phyloP scores from a whole-genome alignment of 1,284 basidiomycete genomes.

The Irpex sp. region DNA sequence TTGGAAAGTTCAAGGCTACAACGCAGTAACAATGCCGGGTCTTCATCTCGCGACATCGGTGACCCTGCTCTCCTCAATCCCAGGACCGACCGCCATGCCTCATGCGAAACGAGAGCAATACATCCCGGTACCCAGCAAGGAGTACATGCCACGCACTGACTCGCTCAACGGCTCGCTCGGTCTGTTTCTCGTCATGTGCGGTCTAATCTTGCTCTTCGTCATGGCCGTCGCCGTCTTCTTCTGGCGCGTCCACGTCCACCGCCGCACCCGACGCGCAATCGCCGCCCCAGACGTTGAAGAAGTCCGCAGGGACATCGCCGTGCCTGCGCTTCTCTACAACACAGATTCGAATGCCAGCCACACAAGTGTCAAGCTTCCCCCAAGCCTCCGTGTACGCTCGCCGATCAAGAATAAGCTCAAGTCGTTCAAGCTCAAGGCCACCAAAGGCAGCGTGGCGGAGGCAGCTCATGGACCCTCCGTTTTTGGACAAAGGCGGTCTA shows the following conservation, averaged over 20 bases:
- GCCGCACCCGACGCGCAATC: neutral
- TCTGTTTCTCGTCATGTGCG: constrained; percentile 13
- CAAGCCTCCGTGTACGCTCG: constrained; percentile 4
- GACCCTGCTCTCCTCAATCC: constrained; percentile 2
- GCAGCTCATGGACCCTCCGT: neutral
- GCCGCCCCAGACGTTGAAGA: neutral
- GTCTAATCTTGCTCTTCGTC: constrained; percentile 11
- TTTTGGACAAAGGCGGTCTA: neutral
- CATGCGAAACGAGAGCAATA: neutral
- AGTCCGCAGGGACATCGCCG: neutral
- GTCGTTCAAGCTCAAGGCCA: neutral
- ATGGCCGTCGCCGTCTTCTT: constrained; percentile 6
- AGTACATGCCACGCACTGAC: constrained; percentile 2
- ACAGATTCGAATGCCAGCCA: neutral
- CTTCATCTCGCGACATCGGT: neutral
- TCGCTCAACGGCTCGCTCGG: constrained; percentile 16
- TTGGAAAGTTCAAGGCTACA: neutral
- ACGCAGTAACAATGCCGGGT: neutral
- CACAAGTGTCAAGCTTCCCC: constrained; percentile 1
- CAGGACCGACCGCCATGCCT: neutral
- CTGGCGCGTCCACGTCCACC: constrained; percentile 10
- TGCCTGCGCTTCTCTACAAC: neutral
- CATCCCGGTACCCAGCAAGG: constrained; percentile 1
- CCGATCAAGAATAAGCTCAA: constrained; percentile 6
- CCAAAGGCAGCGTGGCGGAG: neutral